phyloP scores from a whole-genome alignment of 768 basidiomycete species.

The Tulasnella sp. region DNA sequence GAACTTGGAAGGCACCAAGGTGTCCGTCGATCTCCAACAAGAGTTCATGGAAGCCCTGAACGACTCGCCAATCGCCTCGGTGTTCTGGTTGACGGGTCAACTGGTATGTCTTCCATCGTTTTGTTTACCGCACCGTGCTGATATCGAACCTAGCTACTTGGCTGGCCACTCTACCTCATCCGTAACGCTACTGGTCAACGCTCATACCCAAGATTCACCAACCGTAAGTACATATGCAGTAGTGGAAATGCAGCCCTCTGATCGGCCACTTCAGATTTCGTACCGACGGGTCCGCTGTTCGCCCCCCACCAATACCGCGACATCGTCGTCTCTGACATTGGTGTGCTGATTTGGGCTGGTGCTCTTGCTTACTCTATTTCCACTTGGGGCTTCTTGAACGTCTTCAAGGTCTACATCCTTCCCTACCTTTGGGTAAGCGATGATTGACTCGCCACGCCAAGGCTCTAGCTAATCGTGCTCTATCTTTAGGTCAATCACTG shows the following conservation, averaged over 20 bases:
- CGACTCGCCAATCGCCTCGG: constrained; percentile 74
- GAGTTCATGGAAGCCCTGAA: constrained; percentile 79
- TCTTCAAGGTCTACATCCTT: constrained; percentile 68
- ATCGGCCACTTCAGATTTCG: constrained; percentile 46
- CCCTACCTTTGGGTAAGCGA: constrained; percentile 71
- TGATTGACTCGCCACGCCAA: constrained; percentile 20
- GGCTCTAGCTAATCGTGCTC: constrained; percentile 14
- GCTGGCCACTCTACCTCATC: constrained; percentile 78
- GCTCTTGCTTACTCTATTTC: constrained; percentile 44
- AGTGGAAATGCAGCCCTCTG: background rate
- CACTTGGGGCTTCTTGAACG: constrained; percentile 51
- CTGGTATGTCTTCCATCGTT: constrained; percentile 34
- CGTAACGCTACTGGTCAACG: constrained; percentile 76
- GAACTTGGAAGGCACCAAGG: constrained; percentile 49
- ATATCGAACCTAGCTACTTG: constrained; percentile 40
- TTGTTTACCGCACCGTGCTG: background rate
- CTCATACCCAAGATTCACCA: constrained; percentile 64
- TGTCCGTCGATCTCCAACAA: constrained; percentile 51
- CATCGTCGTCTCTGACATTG: constrained; percentile 71
- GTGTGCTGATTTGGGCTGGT: constrained; percentile 60
- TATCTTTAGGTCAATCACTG: constrained; percentile 65
- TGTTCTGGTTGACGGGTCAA: constrained; percentile 42
- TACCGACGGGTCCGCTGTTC: constrained; percentile 67
- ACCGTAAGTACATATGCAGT: constrained; percentile 41
- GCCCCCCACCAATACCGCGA: constrained; percentile 64